Evolutionary conservation across 106 monocot genomes (phyloP).

Genomic region (Dendrobium chrysotoxum): DNA sequence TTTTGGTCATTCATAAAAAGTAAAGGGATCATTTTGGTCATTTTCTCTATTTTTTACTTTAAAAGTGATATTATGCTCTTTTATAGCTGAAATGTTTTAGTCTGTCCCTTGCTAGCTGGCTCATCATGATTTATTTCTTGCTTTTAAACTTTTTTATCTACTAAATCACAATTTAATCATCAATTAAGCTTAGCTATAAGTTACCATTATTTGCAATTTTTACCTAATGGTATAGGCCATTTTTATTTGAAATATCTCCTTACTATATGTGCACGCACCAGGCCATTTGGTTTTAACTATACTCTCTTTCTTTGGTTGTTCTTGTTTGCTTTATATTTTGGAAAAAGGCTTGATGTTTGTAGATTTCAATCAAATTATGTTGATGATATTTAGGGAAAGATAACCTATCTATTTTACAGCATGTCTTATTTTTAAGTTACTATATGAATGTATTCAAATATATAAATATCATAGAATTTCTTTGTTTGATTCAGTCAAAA

Average conservation of each 20-base stretch:
- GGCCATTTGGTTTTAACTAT: neutral
- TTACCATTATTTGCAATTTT: no score
- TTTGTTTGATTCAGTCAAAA: constrained; percentile 6
- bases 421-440: neutral
- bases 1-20: no score
- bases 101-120: no score
- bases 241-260: neutral
- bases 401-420: neutral
- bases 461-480: neutral
- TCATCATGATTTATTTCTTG: no score
- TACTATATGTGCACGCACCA: neutral
- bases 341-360: neutral
- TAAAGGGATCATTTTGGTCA: no score
- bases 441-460: neutral
- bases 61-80: no score
- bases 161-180: no score
- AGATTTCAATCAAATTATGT: neutral
- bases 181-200: no score
- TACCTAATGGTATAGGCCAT: neutral
- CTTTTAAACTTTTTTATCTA: no score
- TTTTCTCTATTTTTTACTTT: no score
- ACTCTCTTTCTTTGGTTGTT: neutral
- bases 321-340: neutral
- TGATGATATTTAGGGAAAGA: neutral
- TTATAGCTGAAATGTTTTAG: no score